Conservation (phyloP, 108 stramenopile genomes). For the Mediolabrus comicus region DNA sequence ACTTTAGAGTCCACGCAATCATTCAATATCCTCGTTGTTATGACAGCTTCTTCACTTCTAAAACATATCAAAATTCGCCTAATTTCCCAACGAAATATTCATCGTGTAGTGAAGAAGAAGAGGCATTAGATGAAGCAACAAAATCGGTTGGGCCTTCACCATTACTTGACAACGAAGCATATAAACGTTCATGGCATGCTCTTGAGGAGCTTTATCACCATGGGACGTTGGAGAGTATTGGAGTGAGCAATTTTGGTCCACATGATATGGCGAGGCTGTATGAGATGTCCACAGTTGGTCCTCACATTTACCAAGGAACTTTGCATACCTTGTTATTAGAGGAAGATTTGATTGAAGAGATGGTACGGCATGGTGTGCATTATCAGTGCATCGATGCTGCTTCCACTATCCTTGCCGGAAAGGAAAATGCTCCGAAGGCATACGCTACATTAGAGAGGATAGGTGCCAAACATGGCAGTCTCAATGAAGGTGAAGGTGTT, state of each 20-base stretch:
- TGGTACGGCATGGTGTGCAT: slow-evolving; percentile 59
- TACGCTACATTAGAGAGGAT: slow-evolving; percentile 27
- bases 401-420: slow-evolving; percentile 37
- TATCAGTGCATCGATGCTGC: slow-evolving; percentile 67
- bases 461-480: slow-evolving; percentile 27
- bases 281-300: slow-evolving; percentile 45
- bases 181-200: slow-evolving; percentile 76
- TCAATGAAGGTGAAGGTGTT: neutral
- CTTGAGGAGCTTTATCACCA: slow-evolving; percentile 68
- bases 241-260: slow-evolving; percentile 81
- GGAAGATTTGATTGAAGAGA: slow-evolving; percentile 54
- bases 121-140: slow-evolving; percentile 21
- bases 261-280: slow-evolving; percentile 53
- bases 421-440: slow-evolving; percentile 23
- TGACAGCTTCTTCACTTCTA: slow-evolving; percentile 48
- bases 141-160: slow-evolving; percentile 55
- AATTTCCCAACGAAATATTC: slow-evolving; percentile 51
- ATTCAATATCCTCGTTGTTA: slow-evolving; percentile 83
- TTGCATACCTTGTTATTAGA: slow-evolving; percentile 67
- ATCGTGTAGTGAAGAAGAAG: slow-evolving; percentile 75
- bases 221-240: slow-evolving; percentile 61
- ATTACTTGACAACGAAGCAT: slow-evolving; percentile 62
- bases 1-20: slow-evolving; percentile 61
- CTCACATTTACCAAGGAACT: slow-evolving; percentile 68
- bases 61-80: slow-evolving; percentile 14